These are phyloP conservation scores for Xylaria digitata DNA, from an alignment of 2,329 filamentous ascomycete species.

Conservation along the genomic window DNA sequence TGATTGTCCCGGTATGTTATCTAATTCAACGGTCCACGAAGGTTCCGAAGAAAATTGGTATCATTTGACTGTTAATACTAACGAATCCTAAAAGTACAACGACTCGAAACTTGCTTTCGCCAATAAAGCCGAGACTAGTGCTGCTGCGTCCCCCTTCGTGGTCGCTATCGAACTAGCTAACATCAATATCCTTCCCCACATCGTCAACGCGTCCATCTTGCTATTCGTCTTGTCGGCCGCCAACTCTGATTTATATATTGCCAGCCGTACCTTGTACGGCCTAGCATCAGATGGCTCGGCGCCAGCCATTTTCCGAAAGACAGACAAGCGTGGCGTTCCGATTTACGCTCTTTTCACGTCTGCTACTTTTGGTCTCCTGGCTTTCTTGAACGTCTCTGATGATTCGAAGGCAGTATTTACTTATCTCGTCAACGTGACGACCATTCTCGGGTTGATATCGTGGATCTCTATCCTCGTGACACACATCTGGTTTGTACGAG, in stretches of 20 bases:
- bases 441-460: constrained; percentile 73
- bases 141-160: constrained; percentile 78
- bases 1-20: constrained; percentile 68
- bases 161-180: constrained; percentile 74
- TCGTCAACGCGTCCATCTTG: constrained; percentile 79
- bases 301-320: constrained; percentile 76
- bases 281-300: constrained; percentile 78
- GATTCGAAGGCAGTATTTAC: constrained; percentile 68
- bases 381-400: constrained; percentile 73
- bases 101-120: constrained; percentile 68
- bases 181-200: constrained; percentile 71
- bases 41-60: too few relatives aligned
- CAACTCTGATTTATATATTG: constrained; percentile 83
- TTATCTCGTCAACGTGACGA: constrained; percentile 76
- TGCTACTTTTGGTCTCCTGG: constrained; percentile 71
- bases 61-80: too few relatives aligned
- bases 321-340: constrained; percentile 77
- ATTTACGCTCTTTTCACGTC: constrained; percentile 72
- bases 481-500: constrained; percentile 74
- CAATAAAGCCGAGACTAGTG: constrained; percentile 61
- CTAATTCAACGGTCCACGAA: too few relatives aligned
- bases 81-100: constrained; percentile 62
- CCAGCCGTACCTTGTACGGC: constrained; percentile 77
- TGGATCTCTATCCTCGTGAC: constrained; percentile 76
- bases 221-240: constrained; percentile 81